Conservation (phyloP, 2,329 filamentous ascomycete species). For the Penicillium aurantiogriseum region DNA sequence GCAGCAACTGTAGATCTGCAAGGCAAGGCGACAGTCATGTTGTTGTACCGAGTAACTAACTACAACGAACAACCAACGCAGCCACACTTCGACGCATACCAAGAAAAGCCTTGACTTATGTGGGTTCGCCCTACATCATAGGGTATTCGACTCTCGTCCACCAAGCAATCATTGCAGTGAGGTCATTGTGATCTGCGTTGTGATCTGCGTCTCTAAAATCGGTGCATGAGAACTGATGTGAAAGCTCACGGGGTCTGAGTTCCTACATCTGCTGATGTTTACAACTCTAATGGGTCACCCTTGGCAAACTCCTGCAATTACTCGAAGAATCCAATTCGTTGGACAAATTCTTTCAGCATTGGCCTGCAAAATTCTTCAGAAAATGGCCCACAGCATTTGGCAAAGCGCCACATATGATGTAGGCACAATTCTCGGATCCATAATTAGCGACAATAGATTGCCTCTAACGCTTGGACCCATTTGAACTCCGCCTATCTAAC, state of each 20-base stretch:
- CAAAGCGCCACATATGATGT: neutral
- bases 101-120: neutral
- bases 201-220: neutral
- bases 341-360: neutral
- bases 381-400: neutral
- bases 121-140: neutral
- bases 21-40: neutral
- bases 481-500: neutral
- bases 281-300: neutral
- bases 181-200: neutral
- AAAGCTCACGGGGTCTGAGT: neutral
- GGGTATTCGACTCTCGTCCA: neutral
- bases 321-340: neutral
- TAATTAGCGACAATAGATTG: neutral
- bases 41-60: neutral
- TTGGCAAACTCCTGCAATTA: neutral
- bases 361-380: neutral
- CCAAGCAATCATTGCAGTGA: neutral
- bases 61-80: neutral
- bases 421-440: neutral
- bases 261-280: neutral
- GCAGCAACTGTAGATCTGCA: neutral
- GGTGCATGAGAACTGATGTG: neutral
- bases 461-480: neutral
- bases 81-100: neutral